Base-by-base conservation (phyloP, 768 basidiomycete genomes). In the Agrocybe chaxingu region DNA sequence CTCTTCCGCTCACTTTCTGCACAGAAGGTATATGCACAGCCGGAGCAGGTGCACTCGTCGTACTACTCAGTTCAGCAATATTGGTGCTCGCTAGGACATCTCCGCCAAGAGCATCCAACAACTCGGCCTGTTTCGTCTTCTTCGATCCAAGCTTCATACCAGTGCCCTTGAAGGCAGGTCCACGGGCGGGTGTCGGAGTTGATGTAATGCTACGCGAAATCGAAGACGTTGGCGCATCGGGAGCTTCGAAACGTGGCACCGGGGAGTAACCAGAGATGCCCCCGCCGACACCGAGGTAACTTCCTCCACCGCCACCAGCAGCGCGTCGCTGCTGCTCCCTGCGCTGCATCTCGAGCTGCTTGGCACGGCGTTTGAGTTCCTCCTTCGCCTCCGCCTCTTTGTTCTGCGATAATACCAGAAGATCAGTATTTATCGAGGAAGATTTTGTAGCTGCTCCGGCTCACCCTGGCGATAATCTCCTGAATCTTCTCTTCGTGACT, bases 301-400 rank as follows among this genome's bases (percentile, higher is more conserved):
- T 78, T 4, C 72, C 76, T 7, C 73, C 64, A 39, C 69, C 62
- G 7, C 72, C 64, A 48, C 65, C 57, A 8, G 80, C 82, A 3
- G 85, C 72, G 16, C 92, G 86, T 52, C 84, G 78, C 57, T 96
- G 92, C 66, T 95, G 92, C 64, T 99, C 96, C 32, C 95, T 79
- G 37, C 96, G 84, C 64, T 98, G 97, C 85, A 97, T 90, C 69
- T 99, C 97, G 54, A 99, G 83, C 62, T 98, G 94, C 66, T 97
- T 97, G 0, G 97, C 95, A 30, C 96, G 87, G 36, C 97, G 85
- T 67, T 98, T 98, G 64, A 99, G 87, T 63, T 98, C 96, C 66
- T 99, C 97, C 66, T 99, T 99, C 2, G 96, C 97, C 62, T 99
- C 97, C 5, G 93, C 93, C 70, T 99, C 97, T 70, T 98, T 98